Percentiles rank a stretch among this genome's conserved stretches.
Evolutionary conservation across 2,329 filamentous ascomycete genomes (phyloP).

Genomic region (Aureobasidium lini): DNA sequence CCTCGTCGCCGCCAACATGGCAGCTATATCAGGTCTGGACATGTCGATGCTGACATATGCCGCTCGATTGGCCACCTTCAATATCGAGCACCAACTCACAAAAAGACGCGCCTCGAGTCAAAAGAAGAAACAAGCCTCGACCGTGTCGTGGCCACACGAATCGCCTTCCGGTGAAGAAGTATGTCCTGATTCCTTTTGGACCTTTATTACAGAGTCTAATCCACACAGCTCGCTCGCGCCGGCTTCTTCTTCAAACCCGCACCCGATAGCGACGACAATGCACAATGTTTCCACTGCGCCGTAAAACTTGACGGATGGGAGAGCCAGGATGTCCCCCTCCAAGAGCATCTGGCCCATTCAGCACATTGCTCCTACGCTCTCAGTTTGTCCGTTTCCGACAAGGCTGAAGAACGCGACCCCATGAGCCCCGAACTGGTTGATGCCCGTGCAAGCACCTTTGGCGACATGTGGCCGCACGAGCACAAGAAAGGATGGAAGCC

Average conservation of each 20-base stretch:
- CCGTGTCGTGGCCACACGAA: conserved; percentile 66
- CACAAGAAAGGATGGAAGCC: conserved; percentile 81
- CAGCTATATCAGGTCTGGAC: conserved; percentile 4
- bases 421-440: conserved; percentile 61
- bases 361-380: conserved; percentile 82
- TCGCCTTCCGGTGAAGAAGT: conserved; percentile 59
- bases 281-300: conserved; percentile 78
- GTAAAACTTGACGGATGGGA: conserved; percentile 91
- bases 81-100: conserved; percentile 51
- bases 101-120: conserved; percentile 65
- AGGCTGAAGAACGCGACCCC: conserved; percentile 61
- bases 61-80: conserved; percentile 66
- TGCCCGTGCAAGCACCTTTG: conserved; percentile 77
- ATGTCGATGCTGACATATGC: conserved; percentile 3
- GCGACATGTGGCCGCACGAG: conserved; percentile 82
- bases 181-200: conserved; percentile 23
- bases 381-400: conserved; percentile 44
- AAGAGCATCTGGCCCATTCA: conserved; percentile 79
- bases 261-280: conserved; percentile 72
- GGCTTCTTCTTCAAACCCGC: conserved; percentile 86
- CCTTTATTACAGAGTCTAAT: not conserved
- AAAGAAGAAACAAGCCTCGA: conserved; percentile 51
- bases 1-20: not conserved
- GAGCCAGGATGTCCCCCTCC: conserved; percentile 69
- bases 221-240: conserved; percentile 68